Evolutionary conservation across 805 yeast species (phyloP), one percentile per base, ranked within the genome.

Genomic region (Cyberlindnera samutprakarnensis): DNA sequence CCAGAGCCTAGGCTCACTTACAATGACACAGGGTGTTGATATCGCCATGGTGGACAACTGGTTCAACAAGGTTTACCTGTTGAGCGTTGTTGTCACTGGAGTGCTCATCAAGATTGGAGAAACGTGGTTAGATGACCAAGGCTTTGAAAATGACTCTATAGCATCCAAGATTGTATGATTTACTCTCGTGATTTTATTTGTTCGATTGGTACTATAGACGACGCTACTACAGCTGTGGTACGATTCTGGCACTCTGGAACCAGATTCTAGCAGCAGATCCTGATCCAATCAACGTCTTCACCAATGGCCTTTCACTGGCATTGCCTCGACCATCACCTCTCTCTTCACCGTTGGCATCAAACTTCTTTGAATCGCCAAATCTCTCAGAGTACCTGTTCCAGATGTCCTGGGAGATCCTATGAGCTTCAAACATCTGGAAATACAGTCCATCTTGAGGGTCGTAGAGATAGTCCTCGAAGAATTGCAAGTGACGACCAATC

Each of bases 201-300:
- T n/a, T n/a, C n/a, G n/a, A n/a, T n/a, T n/a, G n/a, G n/a, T n/a
- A n/a, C n/a, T n/a, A n/a, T n/a, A n/a, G n/a, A n/a, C n/a, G n/a
- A 14, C n/a, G 9, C n/a, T n/a, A 16, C 12, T 33, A 21, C 9
- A 44, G n/a, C 23, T 54, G 50, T 10, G 72, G 72, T 5, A 64
- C 56, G 1, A 75, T 57, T 43, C 85, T 61, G 6, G 78, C 84
- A 24, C 76, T 77, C 53, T 78, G 83, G 56, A 76, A 72, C 56
- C 77, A 78, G 4, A 72, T 66, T 46, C 85, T 66, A 4, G 85
- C 84, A 8, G 85, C 86, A 12, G 82, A 61, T 12, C 73, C 85
- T 29, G 64, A 61, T 4, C 78, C 79, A 59, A 79, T 77, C 45
- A 79, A 59, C 28, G 73, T 66, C 50, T 75, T 70, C 30, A 59